Evolutionary conservation across 257 asterid genomes (phyloP), one percentile per base, ranked within the genome.

Genomic region (Prunella vulgaris): DNA sequence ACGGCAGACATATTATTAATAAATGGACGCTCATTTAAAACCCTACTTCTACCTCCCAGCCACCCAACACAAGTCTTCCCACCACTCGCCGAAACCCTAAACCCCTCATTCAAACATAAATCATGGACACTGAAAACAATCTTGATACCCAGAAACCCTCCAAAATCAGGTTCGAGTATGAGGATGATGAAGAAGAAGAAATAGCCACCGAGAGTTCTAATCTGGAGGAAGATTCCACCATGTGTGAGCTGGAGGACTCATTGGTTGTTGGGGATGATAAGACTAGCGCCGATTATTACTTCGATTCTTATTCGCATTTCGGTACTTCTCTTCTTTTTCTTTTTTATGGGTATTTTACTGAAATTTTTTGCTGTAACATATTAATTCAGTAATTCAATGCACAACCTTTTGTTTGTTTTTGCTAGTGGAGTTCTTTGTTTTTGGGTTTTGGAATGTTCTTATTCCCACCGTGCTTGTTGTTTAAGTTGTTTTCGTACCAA

Each of bases 281-380:
- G 81, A 93, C 99, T 70, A 89, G 97, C 80, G 96, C 96, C 21
- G 99, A 93, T 73, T 93, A 93, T 80, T 93, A 90, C 85, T 93
- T 93, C 73, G 97, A 94, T 67, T 94, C 99, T 17, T 94, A 94
- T 78, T 89, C 97, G 5, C 99, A 94, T 68, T 94, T 94, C 52
- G 99, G 99, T 93, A 78, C 69, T 49, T 49, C 13, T 21, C 40
- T 32, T 59, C 1, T 7, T 0, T 9, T 32, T 17, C 30, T n/a
- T 69, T 15, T 59, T 2, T 30, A 8, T 60, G 10, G 17, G 6
- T 22, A 9, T 27, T 27, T 58, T 21, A 22, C 33, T 22, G 6
- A 52, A 10, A n/a, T n/a, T n/a, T n/a, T n/a, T n/a, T n/a, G n/a
- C n/a, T n/a, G n/a, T n/a, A n/a, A n/a, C n/a, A n/a, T n/a, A n/a